Evolutionary conservation across 73 alveolate genomes (phyloP), one percentile per base, ranked within the genome.

Genomic region (Blepharisma stoltei): DNA sequence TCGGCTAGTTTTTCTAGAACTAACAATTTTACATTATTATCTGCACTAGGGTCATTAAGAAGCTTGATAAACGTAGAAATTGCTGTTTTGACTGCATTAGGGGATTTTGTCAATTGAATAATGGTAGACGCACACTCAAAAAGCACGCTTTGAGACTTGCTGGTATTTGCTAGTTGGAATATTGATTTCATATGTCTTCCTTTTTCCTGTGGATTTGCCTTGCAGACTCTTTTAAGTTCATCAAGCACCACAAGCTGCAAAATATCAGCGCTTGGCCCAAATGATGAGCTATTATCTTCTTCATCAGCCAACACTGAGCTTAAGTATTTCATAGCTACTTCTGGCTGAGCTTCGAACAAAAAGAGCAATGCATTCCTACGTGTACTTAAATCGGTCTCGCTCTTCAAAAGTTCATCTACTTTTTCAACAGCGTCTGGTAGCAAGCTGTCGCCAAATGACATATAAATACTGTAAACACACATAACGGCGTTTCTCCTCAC

Each of bases 401-500:
- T 90, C 67, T 82, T 73, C 67, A 96, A 80, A 25, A 94, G 83
- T 37, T 87, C 89, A 70, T 92, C 95, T 77, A 94, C 92, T 37
- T 84, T 76, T 81, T 93, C 97, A 53, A 94, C 89, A 6, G 96
- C 82, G 82, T 96, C 98, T 67, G 95, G 96, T 1, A 96, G 84
- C 43, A 90, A 77, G 65, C 94, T 98, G 65, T 85, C 92, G 18
- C 99, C 99, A 67, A 93, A 83, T 70, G 91, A 89, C 68, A 82
- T 78, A 49, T 84, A 94, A 48, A 96, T 92, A 50, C 95, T 77
- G 80, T 94, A 90, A 21, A 94, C 54, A 79, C 98, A 93, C 95
- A 96, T 93, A 14, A 96, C 83, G 0, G 98, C 98, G 80, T 94
- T 96, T 83, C 99, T 94, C 67, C 98, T 81, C 7, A 96, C 99